Evolutionary conservation across 495 filamentous ascomycete genomes (phyloP).

Genomic region (Tuber magnatum): DNA sequence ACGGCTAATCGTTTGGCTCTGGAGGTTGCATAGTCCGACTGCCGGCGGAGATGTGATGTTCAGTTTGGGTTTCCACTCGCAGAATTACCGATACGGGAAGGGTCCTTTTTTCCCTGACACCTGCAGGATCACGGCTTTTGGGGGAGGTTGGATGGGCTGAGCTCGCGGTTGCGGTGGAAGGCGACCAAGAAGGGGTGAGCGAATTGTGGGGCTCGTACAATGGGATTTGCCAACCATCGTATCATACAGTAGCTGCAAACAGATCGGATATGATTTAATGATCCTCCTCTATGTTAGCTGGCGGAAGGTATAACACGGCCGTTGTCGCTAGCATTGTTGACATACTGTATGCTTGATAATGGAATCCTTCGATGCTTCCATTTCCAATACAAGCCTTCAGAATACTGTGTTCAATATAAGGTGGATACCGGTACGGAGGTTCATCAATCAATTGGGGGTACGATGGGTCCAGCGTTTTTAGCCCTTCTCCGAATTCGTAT

Average conservation of each 20-base stretch:
- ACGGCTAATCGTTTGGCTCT: not conserved
- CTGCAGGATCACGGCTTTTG: not conserved
- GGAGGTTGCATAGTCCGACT: not conserved
- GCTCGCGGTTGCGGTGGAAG: not conserved
- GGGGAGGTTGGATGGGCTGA: not conserved
- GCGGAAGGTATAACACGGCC: not conserved
- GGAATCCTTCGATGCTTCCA: not conserved
- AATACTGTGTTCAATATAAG: not conserved
- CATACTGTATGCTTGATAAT: not conserved
- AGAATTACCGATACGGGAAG: not conserved
- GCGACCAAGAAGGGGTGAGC: not conserved
- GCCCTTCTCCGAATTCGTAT: not conserved
- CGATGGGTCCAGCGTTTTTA: not conserved
- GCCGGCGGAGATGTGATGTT: not conserved
- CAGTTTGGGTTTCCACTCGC: not conserved
- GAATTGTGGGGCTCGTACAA: not conserved
- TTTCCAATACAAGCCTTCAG: not conserved
- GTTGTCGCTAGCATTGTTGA: not conserved
- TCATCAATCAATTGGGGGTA: not conserved
- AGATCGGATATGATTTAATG: not conserved
- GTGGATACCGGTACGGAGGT: no score
- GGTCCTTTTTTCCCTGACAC: not conserved
- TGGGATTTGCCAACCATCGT: no score
- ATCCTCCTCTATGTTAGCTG: not conserved
- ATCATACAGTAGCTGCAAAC: not conserved